phyloP scores from a whole-genome alignment of 1,139 yeast species.

The Hemisphaericaspora xylofermentans region DNA sequence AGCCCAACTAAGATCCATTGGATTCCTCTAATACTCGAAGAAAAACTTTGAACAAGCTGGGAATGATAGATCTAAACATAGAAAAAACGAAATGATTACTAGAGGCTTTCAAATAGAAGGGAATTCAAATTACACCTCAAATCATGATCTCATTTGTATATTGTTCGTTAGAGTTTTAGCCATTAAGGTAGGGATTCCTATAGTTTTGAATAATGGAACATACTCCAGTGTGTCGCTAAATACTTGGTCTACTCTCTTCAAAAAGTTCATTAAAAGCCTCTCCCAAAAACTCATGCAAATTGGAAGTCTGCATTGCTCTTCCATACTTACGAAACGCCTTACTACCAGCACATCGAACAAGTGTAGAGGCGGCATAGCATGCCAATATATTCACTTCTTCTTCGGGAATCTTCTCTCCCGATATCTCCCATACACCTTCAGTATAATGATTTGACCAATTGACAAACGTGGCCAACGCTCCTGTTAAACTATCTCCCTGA shows the following conservation, averaged over 20 bases:
- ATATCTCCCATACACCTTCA: constrained; percentile 52
- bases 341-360: constrained; percentile 65
- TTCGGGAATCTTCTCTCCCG: constrained; percentile 67
- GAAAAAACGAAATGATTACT: too few relatives aligned
- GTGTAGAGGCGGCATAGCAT: constrained; percentile 68
- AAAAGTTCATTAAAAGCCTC: constrained; percentile 58
- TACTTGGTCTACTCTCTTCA: constrained; percentile 13
- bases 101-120: too few relatives aligned
- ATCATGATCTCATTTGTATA: too few relatives aligned
- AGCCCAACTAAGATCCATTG: too few relatives aligned
- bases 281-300: constrained; percentile 69
- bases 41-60: too few relatives aligned
- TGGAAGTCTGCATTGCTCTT: constrained; percentile 83
- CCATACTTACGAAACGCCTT: constrained; percentile 66
- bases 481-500: constrained; percentile 49
- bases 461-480: constrained; percentile 42
- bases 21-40: too few relatives aligned
- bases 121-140: too few relatives aligned
- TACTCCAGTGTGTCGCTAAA: neutral
- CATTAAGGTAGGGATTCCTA: too few relatives aligned
- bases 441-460: constrained; percentile 56
- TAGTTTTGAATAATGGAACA: neutral
- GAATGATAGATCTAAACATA: too few relatives aligned
- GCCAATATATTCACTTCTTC: constrained; percentile 44
- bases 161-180: too few relatives aligned